Percentiles rank a stretch among this genome's conserved stretches.
These are phyloP conservation scores for Irpex sp. DNA, from an alignment of 1,284 basidiomycete genomes.

Conservation along the genomic window DNA sequence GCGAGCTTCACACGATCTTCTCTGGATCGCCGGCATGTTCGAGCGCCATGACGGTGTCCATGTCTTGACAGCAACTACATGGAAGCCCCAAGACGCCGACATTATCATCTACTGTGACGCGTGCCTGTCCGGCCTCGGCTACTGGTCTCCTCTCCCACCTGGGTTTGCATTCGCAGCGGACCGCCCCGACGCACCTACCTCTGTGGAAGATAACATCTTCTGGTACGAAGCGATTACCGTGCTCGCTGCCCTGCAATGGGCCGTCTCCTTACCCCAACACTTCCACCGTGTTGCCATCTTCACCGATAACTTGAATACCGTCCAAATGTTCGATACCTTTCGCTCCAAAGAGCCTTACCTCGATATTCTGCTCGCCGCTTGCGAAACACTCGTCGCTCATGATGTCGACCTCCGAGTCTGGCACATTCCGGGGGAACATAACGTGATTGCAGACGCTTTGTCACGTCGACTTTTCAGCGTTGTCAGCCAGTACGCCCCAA, in stretches of 20 bases:
- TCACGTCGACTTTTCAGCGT: constrained; percentile 15
- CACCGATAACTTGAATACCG: constrained; percentile 30
- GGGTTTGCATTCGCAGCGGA: constrained; percentile 24
- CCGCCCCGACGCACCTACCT: background rate
- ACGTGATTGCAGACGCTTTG: constrained; percentile 22
- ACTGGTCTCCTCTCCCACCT: constrained; percentile 14
- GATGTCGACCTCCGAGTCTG: constrained; percentile 21
- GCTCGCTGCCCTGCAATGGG: constrained; percentile 3
- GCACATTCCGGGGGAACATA: constrained; percentile 21
- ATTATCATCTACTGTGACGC: constrained; percentile 27
- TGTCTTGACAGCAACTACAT: constrained; percentile 23
- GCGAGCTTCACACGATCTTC: constrained; percentile 20
- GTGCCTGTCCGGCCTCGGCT: constrained; percentile 7
- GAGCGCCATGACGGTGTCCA: constrained; percentile 18
- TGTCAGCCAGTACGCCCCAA: constrained; percentile 10
- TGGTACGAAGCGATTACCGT: constrained; percentile 27
- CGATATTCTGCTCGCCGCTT: constrained; percentile 21
- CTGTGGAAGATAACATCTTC: constrained; percentile 19
- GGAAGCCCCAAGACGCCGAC: constrained; percentile 20
- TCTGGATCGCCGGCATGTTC: constrained; percentile 28
- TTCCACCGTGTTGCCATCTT: constrained; percentile 16
- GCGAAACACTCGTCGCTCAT: constrained; percentile 18
- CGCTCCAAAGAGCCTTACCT: constrained; percentile 22
- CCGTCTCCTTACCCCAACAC: background rate
- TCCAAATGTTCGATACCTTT: constrained; percentile 30